These are phyloP conservation scores for Colletotrichum salicis DNA, from an alignment of 2,329 filamentous ascomycete species.

Conservation along the genomic window DNA sequence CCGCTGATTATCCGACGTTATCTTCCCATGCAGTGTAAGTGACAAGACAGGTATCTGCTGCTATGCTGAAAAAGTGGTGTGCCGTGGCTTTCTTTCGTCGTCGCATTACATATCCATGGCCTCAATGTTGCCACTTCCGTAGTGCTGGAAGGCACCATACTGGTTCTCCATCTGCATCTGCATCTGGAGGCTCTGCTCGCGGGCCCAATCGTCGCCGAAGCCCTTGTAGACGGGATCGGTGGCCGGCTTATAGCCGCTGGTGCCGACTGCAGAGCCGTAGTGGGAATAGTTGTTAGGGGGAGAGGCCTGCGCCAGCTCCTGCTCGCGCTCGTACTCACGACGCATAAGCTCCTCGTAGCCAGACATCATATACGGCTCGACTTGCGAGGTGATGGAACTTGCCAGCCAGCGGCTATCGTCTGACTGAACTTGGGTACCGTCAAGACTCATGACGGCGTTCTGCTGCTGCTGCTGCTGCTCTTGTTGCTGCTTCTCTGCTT, in stretches of 20 bases:
- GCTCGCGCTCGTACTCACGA: constrained; percentile 66
- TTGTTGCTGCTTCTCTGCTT: constrained; percentile 50
- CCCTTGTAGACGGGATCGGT: constrained; percentile 76
- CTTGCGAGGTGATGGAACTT: constrained; percentile 53
- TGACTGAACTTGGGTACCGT: constrained; percentile 63
- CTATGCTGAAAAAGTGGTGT: constrained; percentile 15
- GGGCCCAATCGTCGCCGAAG: constrained; percentile 42
- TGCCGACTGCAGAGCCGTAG: constrained; percentile 53
- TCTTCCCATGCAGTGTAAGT: constrained; percentile 17
- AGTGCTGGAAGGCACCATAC: constrained; percentile 71
- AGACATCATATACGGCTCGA: constrained; percentile 85
- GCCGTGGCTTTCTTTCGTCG: constrained; percentile 35
- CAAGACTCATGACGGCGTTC: constrained; percentile 60
- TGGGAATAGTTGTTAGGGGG: constrained; percentile 56
- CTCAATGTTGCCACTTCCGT: constrained; percentile 56
- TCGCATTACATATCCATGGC: constrained; percentile 57
- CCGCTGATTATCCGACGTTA: background rate
- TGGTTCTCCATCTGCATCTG: constrained; percentile 73
- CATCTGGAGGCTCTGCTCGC: constrained; percentile 58
- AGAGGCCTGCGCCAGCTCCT: constrained; percentile 42
- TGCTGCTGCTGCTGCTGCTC: constrained; percentile 47
- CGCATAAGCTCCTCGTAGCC: constrained; percentile 80
- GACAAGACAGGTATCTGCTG: constrained; percentile 16
- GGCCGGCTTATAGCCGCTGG: constrained; percentile 46
- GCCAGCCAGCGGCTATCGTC: constrained; percentile 64